Evolutionary conservation across 441 rosid genomes (phyloP), one percentile per base, ranked within the genome.

Genomic region (Euphorbia schlechtendalii): DNA sequence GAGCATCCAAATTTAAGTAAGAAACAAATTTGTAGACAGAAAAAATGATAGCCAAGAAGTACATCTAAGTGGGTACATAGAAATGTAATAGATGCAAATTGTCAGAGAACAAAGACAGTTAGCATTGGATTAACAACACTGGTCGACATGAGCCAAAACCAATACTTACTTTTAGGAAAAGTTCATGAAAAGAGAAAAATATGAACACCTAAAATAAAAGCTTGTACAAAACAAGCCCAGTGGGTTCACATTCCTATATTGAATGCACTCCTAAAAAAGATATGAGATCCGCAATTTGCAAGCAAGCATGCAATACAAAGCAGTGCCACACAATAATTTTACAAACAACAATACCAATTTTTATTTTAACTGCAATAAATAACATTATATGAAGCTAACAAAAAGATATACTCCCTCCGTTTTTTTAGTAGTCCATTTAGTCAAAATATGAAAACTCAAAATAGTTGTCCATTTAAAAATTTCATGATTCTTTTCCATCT

Each of bases 31-130:
- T 8, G n/a, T 21, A 52, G 64, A 10, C 25, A 7, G 36, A 1
- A 17, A 46, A 11, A 36, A 62, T 8, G 41, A n/a, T 34, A 18
- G 62, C 25, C 20, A 69, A 38, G 30, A 59, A 61, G 28, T 54
- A 21, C 21, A 53, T 53, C 24, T 28, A 59, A 32, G 15, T 61
- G 27, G 53, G 5, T n/a, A 40, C 11, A 11, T 28, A 49, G 27
- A 32, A 60, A 43, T 56, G 21, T 0, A 48, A 15, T 15, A 63
- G 3, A 7, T 4, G 14, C 3, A 55, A 25, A 30, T 36, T 25
- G 8, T 38, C 2, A 28, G 15, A 27, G 41, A 0, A 5, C 14
- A 12, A 22, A 8, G 4, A 0, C 15, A 32, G 28, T 4, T 4
- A 13, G 51, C 28, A 55, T 13, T 12, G 30, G 51, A 24, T 38